Evolutionary conservation across 1,139 yeast genomes (phyloP), one percentile per base, ranked within the genome.

Genomic region (Sugiyamaella neomexicana): DNA sequence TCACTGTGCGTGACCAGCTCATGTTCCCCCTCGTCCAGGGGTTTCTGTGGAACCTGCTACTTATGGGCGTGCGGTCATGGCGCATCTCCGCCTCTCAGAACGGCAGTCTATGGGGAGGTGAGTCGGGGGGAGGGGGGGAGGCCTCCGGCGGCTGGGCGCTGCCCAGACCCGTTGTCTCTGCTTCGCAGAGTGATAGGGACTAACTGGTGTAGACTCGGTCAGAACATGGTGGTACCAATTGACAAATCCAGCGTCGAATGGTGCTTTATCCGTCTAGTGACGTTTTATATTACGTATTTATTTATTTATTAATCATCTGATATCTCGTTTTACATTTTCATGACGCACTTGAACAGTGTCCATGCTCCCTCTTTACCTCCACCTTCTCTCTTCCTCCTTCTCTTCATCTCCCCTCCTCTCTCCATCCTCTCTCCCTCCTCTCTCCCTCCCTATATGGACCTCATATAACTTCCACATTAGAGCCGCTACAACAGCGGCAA

Each of bases 21-120:
- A 15, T 71, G 31, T 61, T 68, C 53, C 77, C 75, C 0, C 59
- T 73, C 4, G 62, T 76, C 1, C 88, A 83, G 60, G 88, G 88
- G 6, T 71, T 80, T 17, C 58, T 74, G 12, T 75, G 80, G 75
- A 75, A 82, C 1, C 58, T 75, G 2, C 59, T 74, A 0, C 58
- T 79, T 27, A 64, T 78, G 12, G 65, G 74, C 1, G 58, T 74
- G 31, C 72, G 66, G 53, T 80, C 83, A 0, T 75, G 81, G 77
- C 46, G 59, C 8, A 12, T 52, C 13, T 44, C 56, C 3, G 63
- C 65, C 1, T 53, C 62, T 1, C 15, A 40, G 6, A 60, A 52
- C 39, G 69, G 69, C n/a, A 43, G 56, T 17, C 41, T 45, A 17
- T 63, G 65, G 66, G 78, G 78, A 1, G 46, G 67, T 62, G 58